Conservation (phyloP, 192 early-diverging fungal species). For the Backusella psychrophila region DNA sequence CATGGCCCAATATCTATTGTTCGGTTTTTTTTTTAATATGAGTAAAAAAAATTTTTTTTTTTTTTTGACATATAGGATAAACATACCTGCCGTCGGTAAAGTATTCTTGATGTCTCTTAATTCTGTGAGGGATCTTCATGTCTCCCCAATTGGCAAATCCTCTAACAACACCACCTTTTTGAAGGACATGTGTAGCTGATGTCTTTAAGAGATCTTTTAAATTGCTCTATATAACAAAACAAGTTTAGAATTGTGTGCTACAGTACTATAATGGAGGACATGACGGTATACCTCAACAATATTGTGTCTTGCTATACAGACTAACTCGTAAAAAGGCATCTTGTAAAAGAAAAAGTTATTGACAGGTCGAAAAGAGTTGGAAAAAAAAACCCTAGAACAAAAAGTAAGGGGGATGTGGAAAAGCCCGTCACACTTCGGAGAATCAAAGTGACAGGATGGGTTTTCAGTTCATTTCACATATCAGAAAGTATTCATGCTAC, state of each 20-base stretch:
- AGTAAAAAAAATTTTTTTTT: too few species aligned
- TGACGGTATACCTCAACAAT: conserved; percentile 47
- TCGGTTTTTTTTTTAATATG: too few species aligned
- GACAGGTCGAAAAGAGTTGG: not conserved
- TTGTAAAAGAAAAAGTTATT: not conserved
- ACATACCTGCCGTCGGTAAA: conserved; percentile 62
- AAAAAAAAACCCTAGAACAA: not conserved
- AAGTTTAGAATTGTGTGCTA: not conserved
- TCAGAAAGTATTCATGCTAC: not conserved
- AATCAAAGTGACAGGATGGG: not conserved
- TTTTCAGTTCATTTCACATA: not conserved
- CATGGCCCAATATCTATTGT: conserved; percentile 68
- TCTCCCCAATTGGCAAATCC: conserved; percentile 75
- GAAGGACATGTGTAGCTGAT: conserved; percentile 75
- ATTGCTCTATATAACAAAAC: conserved; percentile 45
- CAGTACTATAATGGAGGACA: not conserved
- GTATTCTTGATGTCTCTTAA: conserved; percentile 87
- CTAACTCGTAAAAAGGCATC: conserved; percentile 69
- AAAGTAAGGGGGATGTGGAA: not conserved
- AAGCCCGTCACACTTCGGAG: not conserved
- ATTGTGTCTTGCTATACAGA: conserved; percentile 60
- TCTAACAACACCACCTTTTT: conserved; percentile 84
- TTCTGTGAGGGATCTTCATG: conserved; percentile 76
- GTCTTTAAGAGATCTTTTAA: conserved; percentile 70
- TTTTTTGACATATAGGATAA: too few species aligned